Conservation (phyloP, 345 rosid genomes). For the Citrus sp. region DNA sequence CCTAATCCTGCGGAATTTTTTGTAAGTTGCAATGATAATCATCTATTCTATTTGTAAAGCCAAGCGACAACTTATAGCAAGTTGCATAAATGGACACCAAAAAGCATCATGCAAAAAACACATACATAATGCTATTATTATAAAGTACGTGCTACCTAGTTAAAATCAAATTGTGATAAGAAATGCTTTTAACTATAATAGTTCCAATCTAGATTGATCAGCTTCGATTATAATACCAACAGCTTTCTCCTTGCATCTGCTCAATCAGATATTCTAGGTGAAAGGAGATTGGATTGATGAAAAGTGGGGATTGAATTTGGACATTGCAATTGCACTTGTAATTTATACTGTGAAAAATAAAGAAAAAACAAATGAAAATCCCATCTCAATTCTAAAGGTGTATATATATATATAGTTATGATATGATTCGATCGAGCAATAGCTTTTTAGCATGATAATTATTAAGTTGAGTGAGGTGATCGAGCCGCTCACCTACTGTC, state of each 20-base stretch:
- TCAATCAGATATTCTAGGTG: neutral
- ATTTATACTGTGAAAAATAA: no score
- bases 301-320: neutral
- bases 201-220: neutral
- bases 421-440: slow-evolving; percentile 3
- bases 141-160: neutral
- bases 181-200: neutral
- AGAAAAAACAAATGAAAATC: neutral
- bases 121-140: neutral
- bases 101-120: neutral
- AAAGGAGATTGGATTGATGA: neutral
- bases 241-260: neutral
- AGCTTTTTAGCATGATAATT: neutral
- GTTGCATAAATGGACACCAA: slow-evolving; percentile 17
- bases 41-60: neutral
- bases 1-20: neutral
- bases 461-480: neutral
- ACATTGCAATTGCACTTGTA: neutral
- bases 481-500: slow-evolving; percentile 2
- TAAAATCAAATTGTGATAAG: neutral
- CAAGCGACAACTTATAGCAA: neutral
- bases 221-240: neutral
- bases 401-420: neutral
- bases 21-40: neutral
- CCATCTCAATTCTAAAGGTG: neutral